Conservation (phyloP, 2,329 filamentous ascomycete species). For the Chaetomium globosum region DNA sequence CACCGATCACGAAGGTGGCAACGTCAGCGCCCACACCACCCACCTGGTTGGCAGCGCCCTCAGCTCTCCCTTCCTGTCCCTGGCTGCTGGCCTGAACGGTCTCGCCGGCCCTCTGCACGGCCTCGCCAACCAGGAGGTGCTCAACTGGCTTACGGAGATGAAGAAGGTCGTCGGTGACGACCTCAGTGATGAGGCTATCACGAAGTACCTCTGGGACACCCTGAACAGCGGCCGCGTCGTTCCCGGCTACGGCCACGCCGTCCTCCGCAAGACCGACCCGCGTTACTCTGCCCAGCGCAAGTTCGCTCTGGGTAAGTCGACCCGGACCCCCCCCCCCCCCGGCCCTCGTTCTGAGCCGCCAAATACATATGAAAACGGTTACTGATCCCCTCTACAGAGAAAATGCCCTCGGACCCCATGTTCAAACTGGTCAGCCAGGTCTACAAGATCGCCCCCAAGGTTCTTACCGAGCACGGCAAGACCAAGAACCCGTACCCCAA, state of each 20-base stretch:
- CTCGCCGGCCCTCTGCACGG: conserved; percentile 97
- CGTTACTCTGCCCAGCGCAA: conserved; percentile 98
- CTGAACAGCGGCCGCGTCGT: conserved; percentile 95
- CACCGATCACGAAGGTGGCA: conserved; percentile 99
- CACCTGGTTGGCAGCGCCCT: conserved; percentile 96
- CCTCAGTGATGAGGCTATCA: conserved; percentile 94
- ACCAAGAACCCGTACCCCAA: conserved; percentile 99
- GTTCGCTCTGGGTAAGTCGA: conserved; percentile 70
- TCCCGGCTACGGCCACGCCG: conserved; percentile 96
- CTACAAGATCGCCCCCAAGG: conserved; percentile 98
- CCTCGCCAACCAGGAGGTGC: conserved; percentile 98
- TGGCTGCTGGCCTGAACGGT: conserved; percentile 96
- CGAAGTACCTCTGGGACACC: conserved; percentile 97
- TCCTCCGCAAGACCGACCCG: conserved; percentile 99
- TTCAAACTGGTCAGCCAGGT: conserved; percentile 99
- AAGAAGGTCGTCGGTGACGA: conserved; percentile 93
- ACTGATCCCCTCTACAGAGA: conserved; percentile 53
- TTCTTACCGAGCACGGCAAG: conserved; percentile 99
- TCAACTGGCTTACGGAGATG: conserved; percentile 99
- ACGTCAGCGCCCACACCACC: conserved; percentile 97
- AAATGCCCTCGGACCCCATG: conserved; percentile 96
- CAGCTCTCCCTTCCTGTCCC: conserved; percentile 95
- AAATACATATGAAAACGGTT: conserved; percentile 1
- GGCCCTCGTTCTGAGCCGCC: too few relatives aligned
- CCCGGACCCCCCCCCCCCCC: neutral